phyloP scores from a whole-genome alignment of 192 early-diverging fungal genomes.

The Coemansia sp. region DNA sequence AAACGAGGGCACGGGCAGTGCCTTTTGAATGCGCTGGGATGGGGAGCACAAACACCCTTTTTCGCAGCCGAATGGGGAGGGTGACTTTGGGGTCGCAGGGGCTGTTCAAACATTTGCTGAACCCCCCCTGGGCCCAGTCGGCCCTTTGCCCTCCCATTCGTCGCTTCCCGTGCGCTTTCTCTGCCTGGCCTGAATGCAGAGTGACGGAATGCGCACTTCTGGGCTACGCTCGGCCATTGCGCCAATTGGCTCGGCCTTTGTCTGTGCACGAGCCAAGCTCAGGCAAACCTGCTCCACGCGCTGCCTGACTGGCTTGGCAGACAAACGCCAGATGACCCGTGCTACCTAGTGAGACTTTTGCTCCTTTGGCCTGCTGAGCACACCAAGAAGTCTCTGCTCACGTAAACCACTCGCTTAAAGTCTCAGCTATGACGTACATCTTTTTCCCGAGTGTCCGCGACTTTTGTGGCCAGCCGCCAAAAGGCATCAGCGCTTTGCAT shows the following conservation, averaged over 20 bases:
- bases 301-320: neutral
- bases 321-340: neutral
- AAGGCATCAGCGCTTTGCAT: neutral
- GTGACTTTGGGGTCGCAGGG: constrained; percentile 24
- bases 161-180: neutral
- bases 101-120: constrained; percentile 45
- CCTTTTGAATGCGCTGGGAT: constrained; percentile 8
- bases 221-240: constrained; percentile 2
- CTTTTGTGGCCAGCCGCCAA: neutral
- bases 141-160: neutral
- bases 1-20: neutral
- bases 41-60: constrained; percentile 4
- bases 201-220: constrained; percentile 2
- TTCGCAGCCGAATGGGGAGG: constrained; percentile 19
- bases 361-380: neutral
- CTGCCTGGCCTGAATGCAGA: neutral
- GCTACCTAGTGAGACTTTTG: neutral
- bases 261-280: constrained; percentile 8
- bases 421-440: neutral
- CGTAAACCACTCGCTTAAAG: neutral
- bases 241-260: neutral
- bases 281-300: neutral
- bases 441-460: neutral
- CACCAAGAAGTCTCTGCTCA: neutral
- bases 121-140: constrained; percentile 17